These are phyloP conservation scores for Neobulgaria alba DNA, from an alignment of 2,329 filamentous ascomycete species.

Conservation along the genomic window DNA sequence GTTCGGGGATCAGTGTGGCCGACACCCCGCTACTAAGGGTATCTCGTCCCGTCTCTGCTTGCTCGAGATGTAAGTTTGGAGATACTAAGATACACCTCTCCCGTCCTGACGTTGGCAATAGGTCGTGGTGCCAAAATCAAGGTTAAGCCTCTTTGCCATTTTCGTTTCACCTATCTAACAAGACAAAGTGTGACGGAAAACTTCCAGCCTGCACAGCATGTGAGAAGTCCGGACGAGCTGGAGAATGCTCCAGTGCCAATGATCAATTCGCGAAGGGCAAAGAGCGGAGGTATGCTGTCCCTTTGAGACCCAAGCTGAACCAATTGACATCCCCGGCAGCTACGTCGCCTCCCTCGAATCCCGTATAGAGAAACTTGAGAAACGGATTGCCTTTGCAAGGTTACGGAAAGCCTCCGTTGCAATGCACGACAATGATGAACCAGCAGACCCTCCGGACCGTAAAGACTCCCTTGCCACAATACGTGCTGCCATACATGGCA, in stretches of 20 bases:
- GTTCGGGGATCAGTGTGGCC: slow-evolving; percentile 14
- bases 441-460: slow-evolving; percentile 42
- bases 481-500: slow-evolving; percentile 54
- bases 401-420: slow-evolving; percentile 63
- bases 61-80: slow-evolving; percentile 55
- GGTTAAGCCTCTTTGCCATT: slow-evolving; percentile 34
- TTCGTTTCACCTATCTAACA: background rate
- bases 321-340: slow-evolving; percentile 31
- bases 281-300: slow-evolving; percentile 61
- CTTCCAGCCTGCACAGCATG: slow-evolving; percentile 91
- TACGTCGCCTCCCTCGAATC: slow-evolving; percentile 95
- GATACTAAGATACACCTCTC: background rate
- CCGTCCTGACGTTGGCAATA: slow-evolving; percentile 20
- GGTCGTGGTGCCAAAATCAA: slow-evolving; percentile 89
- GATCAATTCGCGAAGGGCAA: slow-evolving; percentile 95
- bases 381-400: slow-evolving; percentile 60
- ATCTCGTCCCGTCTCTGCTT: slow-evolving; percentile 71
- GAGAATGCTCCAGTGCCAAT: slow-evolving; percentile 86
- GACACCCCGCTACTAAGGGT: slow-evolving; percentile 56
- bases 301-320: background rate
- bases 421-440: slow-evolving; percentile 50
- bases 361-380: slow-evolving; percentile 79
- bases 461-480: slow-evolving; percentile 56
- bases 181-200: slow-evolving; percentile 75
- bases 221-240: slow-evolving; percentile 78